A percentile compares a stretch with the other conserved stretches of the same genome.
These are phyloP conservation scores for Hypoxylon sp. DNA, from an alignment of 2,329 filamentous ascomycete genomes.

Conservation along the genomic window DNA sequence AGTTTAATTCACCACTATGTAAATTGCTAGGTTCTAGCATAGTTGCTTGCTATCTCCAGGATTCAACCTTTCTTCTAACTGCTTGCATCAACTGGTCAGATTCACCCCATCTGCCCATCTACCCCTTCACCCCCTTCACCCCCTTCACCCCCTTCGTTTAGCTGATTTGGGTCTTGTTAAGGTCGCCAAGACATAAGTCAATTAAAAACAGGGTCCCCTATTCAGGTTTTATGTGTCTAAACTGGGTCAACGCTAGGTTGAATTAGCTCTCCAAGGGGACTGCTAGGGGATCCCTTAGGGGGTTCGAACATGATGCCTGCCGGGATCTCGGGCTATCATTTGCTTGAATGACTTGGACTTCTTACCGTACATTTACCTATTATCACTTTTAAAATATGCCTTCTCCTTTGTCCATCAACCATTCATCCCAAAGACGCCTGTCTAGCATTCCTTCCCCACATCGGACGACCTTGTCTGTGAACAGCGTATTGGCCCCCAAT, in stretches of 20 bases:
- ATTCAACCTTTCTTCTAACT: slow-evolving; percentile 14
- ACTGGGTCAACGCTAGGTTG: slow-evolving; percentile 20
- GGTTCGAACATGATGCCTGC: slow-evolving; percentile 29
- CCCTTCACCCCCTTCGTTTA: too few relatives aligned
- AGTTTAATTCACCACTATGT: too few relatives aligned
- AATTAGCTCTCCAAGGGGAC: slow-evolving; percentile 13
- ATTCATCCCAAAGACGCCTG: slow-evolving; percentile 28
- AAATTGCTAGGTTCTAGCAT: too few relatives aligned
- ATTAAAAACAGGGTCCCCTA: slow-evolving; percentile 1
- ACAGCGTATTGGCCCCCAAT: slow-evolving; percentile 37
- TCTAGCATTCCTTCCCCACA: slow-evolving; percentile 29
- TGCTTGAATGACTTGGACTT: slow-evolving; percentile 28
- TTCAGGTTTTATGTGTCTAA: slow-evolving; percentile 24
- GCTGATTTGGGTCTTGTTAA: too few relatives aligned
- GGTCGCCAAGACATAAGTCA: too few relatives aligned
- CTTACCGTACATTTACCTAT: slow-evolving; percentile 13
- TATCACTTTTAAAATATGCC: slow-evolving; percentile 39
- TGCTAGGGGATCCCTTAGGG: slow-evolving; percentile 18
- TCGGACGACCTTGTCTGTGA: slow-evolving; percentile 32
- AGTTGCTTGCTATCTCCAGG: slow-evolving; percentile 12
- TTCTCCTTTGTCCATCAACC: slow-evolving; percentile 44
- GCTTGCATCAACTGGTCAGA: slow-evolving; percentile 7
- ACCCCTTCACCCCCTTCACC: too few relatives aligned
- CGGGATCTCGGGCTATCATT: slow-evolving; percentile 13
- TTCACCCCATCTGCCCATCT: background rate